Percentiles rank a stretch among this genome's conserved stretches.
These are phyloP conservation scores for Debaryomyces coudertii DNA, from an alignment of 1,139 yeast species.

Conservation along the genomic window DNA sequence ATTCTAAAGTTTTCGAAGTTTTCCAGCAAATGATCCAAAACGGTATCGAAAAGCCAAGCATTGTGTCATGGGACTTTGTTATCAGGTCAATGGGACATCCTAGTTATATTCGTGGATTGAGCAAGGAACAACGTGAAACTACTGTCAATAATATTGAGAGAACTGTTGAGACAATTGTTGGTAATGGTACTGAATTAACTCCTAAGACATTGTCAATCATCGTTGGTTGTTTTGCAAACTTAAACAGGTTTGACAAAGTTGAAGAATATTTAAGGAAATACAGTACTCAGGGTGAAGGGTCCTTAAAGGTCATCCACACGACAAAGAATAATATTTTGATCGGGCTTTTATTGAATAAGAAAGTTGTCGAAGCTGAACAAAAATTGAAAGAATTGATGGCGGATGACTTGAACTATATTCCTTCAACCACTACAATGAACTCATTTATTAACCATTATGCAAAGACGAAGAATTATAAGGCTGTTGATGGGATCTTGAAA, in stretches of 20 bases:
- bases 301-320: constrained; percentile 30
- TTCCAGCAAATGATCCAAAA: constrained; percentile 37
- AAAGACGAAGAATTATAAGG: constrained; percentile 33
- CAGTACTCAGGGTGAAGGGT: constrained; percentile 21
- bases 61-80: constrained; percentile 41
- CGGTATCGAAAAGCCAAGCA: constrained; percentile 31
- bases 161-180: constrained; percentile 33
- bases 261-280: constrained; percentile 29
- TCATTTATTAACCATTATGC: constrained; percentile 39
- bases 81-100: constrained; percentile 44
- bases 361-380: constrained; percentile 38
- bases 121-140: constrained; percentile 19
- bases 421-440: constrained; percentile 41
- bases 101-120: constrained; percentile 22
- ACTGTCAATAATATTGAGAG: constrained; percentile 29
- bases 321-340: constrained; percentile 41
- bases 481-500: constrained; percentile 42
- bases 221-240: constrained; percentile 41
- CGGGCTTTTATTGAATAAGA: constrained; percentile 36
- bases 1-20: constrained; percentile 36
- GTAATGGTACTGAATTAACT: constrained; percentile 27
- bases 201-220: constrained; percentile 36
- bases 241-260: constrained; percentile 37
- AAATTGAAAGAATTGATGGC: constrained; percentile 32
- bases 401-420: constrained; percentile 32